These are phyloP conservation scores for Eucalyptus cloeziana DNA, from an alignment of 345 rosid genomes.

Conservation along the genomic window DNA sequence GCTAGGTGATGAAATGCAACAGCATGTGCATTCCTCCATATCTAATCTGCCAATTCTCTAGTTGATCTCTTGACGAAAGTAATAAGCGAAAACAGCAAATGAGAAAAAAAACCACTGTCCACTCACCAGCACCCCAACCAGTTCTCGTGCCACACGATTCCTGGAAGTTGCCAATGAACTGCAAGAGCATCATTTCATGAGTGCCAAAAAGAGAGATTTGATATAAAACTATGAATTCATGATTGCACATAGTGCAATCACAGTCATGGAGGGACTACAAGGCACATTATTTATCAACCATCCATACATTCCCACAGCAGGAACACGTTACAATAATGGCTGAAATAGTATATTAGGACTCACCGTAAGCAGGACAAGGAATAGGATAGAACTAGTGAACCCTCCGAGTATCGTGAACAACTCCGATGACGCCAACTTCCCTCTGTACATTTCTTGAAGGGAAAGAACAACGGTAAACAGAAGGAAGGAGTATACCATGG, in stretches of 20 bases:
- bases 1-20: not conserved
- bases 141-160: constrained; percentile 71
- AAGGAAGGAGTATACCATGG: constrained; percentile 71
- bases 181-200: constrained; percentile 7
- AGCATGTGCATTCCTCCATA: not conserved
- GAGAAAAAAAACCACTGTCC: not conserved
- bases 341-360: not conserved
- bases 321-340: not conserved
- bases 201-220: not conserved
- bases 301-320: not conserved
- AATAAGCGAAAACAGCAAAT: not conserved
- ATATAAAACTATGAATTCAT: not conserved
- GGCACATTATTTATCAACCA: not conserved
- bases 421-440: constrained; percentile 76
- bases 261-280: not conserved
- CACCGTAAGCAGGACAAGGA: constrained; percentile 72
- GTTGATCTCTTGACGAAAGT: not conserved
- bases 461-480: constrained; percentile 65
- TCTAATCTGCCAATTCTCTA: not conserved
- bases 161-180: constrained; percentile 91
- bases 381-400: constrained; percentile 75
- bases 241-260: not conserved
- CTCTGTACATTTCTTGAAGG: constrained; percentile 70
- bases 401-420: constrained; percentile 86
- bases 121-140: constrained; percentile 91